These are phyloP conservation scores for Podochytrium sp. DNA, from an alignment of 192 early-diverging fungal genomes.

Conservation along the genomic window DNA sequence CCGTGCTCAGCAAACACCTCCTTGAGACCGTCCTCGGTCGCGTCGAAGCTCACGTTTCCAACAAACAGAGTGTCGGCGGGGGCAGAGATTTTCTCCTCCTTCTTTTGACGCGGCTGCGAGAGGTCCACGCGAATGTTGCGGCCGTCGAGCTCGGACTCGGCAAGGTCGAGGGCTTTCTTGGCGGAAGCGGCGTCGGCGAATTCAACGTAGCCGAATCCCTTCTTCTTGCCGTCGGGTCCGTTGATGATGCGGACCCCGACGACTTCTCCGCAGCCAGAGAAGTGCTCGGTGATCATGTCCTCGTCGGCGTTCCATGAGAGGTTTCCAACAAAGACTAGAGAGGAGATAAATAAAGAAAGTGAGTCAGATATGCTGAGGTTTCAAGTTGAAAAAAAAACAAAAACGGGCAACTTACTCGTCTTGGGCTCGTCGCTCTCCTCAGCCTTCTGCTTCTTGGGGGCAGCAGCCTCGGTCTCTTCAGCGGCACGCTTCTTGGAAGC, in stretches of 20 bases:
- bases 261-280: conserved; percentile 74
- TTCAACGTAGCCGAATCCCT: conserved; percentile 91
- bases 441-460: conserved; percentile 28
- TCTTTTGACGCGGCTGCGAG: conserved; percentile 54
- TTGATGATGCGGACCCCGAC: conserved; percentile 75
- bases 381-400: not conserved
- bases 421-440: not conserved
- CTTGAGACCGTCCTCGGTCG: conserved; percentile 67
- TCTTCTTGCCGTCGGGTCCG: conserved; percentile 72
- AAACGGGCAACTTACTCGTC: not conserved
- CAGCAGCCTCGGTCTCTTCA: not conserved
- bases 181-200: conserved; percentile 69
- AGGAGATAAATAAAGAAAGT: too few relatives aligned
- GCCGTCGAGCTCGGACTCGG: conserved; percentile 79
- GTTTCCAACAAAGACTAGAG: conserved; percentile 67
- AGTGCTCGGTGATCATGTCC: conserved; percentile 63
- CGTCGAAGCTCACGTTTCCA: conserved; percentile 75
- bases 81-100: conserved; percentile 54
- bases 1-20: conserved; percentile 62
- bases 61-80: conserved; percentile 79
- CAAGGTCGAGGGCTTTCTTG: conserved; percentile 68
- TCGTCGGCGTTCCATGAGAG: conserved; percentile 74
- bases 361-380: too few relatives aligned
- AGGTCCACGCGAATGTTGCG: conserved; percentile 80
- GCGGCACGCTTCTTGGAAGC: conserved; percentile 34